Base-by-base conservation (phyloP, 345 rosid genomes). In the Acer campestre region DNA sequence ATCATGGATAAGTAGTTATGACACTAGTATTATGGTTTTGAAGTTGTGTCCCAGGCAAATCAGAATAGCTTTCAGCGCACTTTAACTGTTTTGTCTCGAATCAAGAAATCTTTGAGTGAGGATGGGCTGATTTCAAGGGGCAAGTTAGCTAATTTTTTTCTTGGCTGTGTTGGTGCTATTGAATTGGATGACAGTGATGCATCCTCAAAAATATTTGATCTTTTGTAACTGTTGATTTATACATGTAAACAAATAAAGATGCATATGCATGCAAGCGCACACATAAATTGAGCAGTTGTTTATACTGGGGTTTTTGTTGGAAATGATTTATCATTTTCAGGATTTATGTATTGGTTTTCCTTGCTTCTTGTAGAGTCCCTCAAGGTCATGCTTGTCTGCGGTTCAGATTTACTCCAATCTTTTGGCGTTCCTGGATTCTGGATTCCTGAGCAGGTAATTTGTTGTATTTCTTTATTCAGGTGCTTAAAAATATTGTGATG, bases 361-460 rank as follows among this genome's bases (percentile, higher is more conserved):
- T 31, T 70, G 25, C 2, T 56, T 80, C 46, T 38, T 55, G 71
- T 80, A 94, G 98, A 74, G 72, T 85, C 90, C 84, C 88, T 90
- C 29, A 88, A 80, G 82, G 87, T 92, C 83, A 88, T 94, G 97
- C 90, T 96, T 70, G 80, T 96, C 49, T 96, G 99, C 77, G 97
- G 97, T 85, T 92, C 98, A 81, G 99, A 94, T 86, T 85, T 95
- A 71, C 87, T 94, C 27, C 84, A 91, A 73, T 94, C 98, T 38
- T 94, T 94, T 76, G 70, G 85, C 83, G 80, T 77, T 70, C 99
- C 97, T 3, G 92, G 93, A 76, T 80, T 80, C 79, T 94, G 99
- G 99, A 90, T 92, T 64, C 95, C 77, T 49, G 95, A 89, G 68
- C 99, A 96, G 90, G 98, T 90, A 85, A 59, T 40, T 68, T n/a